phyloP scores from a whole-genome alignment of 805 yeast species.

The Sugiyamaella chiloensis region DNA sequence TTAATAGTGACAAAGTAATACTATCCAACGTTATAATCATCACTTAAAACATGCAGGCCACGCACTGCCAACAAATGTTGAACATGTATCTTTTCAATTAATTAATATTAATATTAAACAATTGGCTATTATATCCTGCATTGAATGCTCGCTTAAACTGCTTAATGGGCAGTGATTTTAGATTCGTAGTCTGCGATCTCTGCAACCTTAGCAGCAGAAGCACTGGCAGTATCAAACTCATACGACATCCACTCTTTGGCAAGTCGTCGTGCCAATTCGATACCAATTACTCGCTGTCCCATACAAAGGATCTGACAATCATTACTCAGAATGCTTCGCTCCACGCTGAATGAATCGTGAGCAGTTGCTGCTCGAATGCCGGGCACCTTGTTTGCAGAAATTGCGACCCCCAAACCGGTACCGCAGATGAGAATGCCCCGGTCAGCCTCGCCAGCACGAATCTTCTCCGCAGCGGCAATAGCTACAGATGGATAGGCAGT shows the following conservation, averaged over 20 bases:
- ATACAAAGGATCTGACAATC: constrained; percentile 46
- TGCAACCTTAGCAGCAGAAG: constrained; percentile 43
- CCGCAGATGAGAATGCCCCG: constrained; percentile 48
- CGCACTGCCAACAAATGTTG: no score
- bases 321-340: constrained; percentile 43
- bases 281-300: constrained; percentile 48
- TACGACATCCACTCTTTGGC: constrained; percentile 46
- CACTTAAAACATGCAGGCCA: no score
- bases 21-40: no score
- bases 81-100: no score
- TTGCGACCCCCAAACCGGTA: constrained; percentile 49
- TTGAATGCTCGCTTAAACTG: no score
- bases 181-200: constrained; percentile 34
- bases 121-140: no score
- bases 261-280: constrained; percentile 43
- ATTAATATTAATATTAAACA: no score
- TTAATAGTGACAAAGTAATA: no score
- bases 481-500: constrained; percentile 46
- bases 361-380: constrained; percentile 50
- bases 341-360: constrained; percentile 47
- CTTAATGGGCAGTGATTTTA: no score
- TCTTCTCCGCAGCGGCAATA: constrained; percentile 42
- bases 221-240: constrained; percentile 38
- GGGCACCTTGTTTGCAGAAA: constrained; percentile 45
- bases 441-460: constrained; percentile 42